Conservation (phyloP, 306 rosid species). For the Carpinus fangiana region DNA sequence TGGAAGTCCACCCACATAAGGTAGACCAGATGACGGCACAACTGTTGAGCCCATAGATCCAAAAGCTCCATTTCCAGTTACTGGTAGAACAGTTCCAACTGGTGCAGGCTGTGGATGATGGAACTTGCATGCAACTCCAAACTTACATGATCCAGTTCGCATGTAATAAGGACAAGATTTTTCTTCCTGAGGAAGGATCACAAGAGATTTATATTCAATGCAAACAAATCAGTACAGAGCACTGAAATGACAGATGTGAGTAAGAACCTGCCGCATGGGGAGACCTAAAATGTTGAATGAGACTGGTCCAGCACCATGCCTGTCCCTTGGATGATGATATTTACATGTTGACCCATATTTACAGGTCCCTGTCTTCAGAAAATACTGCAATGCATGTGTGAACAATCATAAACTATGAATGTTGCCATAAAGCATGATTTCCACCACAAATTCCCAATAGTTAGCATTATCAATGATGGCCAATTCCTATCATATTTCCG, state of each 20-base stretch:
- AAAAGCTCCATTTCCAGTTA: slow-evolving; percentile 50
- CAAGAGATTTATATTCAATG: background rate
- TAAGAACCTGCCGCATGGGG: slow-evolving; percentile 84
- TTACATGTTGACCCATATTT: slow-evolving; percentile 94
- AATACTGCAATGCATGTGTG: slow-evolving; percentile 64
- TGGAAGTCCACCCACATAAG: slow-evolving; percentile 66
- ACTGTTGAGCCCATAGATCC: slow-evolving; percentile 47
- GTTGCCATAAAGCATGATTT: slow-evolving; percentile 7
- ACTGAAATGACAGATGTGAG: slow-evolving; percentile 1
- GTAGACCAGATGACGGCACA: slow-evolving; percentile 59
- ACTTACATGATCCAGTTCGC: slow-evolving; percentile 87
- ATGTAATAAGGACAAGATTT: slow-evolving; percentile 81
- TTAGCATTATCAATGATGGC: background rate
- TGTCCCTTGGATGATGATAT: slow-evolving; percentile 94
- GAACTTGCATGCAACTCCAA: slow-evolving; percentile 95
- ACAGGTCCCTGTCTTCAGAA: slow-evolving; percentile 97
- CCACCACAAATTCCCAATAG: slow-evolving; percentile 7
- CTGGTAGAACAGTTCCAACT: slow-evolving; percentile 45
- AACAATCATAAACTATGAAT: slow-evolving; percentile 17
- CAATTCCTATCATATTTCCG: slow-evolving; percentile 9
- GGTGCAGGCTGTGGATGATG: slow-evolving; percentile 80
- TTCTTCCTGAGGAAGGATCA: slow-evolving; percentile 65
- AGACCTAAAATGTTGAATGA: slow-evolving; percentile 73
- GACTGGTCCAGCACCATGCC: slow-evolving; percentile 94
- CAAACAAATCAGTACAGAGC: slow-evolving; percentile 11